Evolutionary conservation across 1,284 basidiomycete species (phyloP).

Genomic region (Schizopora paradoxa): DNA sequence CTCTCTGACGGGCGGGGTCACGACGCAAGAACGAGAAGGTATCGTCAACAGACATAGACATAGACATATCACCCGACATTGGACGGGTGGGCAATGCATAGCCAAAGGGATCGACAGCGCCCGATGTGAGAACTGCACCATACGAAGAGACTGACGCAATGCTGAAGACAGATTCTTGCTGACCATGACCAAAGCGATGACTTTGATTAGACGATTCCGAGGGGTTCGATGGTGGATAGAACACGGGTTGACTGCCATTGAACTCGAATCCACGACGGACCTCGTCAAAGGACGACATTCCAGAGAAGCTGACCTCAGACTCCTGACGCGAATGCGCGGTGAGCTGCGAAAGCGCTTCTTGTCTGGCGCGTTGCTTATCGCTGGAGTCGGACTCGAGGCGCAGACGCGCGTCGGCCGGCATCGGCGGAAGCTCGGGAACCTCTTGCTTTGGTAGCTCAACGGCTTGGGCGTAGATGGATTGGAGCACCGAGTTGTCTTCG

Average conservation of each 20-base stretch:
- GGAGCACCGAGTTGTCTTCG: slow-evolving; percentile 52
- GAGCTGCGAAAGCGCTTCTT: slow-evolving; percentile 21
- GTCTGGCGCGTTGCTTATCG: slow-evolving; percentile 29
- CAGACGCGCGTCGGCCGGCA: slow-evolving; percentile 25
- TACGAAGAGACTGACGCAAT: slow-evolving; percentile 81
- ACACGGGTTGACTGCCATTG: slow-evolving; percentile 49
- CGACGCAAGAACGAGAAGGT: slow-evolving; percentile 62
- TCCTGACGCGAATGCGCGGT: slow-evolving; percentile 39
- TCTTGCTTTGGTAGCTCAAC: slow-evolving; percentile 31
- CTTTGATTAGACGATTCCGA: neutral
- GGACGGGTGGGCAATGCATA: slow-evolving; percentile 55
- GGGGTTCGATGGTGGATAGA: slow-evolving; percentile 51
- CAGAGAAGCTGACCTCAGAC: slow-evolving; percentile 59
- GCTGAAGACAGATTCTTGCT: slow-evolving; percentile 62
- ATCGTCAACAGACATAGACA: slow-evolving; percentile 56
- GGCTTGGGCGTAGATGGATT: slow-evolving; percentile 53
- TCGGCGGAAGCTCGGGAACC: slow-evolving; percentile 25
- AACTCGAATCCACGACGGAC: slow-evolving; percentile 72
- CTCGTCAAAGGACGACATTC: slow-evolving; percentile 69
- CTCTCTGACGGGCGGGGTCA: slow-evolving; percentile 41
- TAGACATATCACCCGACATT: slow-evolving; percentile 50
- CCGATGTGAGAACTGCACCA: slow-evolving; percentile 60
- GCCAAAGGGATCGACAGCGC: slow-evolving; percentile 69
- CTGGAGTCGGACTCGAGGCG: slow-evolving; percentile 43
- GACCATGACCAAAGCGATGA: slow-evolving; percentile 28